Conservation (phyloP, 306 rosid genomes). For the Biancaea sappan region DNA sequence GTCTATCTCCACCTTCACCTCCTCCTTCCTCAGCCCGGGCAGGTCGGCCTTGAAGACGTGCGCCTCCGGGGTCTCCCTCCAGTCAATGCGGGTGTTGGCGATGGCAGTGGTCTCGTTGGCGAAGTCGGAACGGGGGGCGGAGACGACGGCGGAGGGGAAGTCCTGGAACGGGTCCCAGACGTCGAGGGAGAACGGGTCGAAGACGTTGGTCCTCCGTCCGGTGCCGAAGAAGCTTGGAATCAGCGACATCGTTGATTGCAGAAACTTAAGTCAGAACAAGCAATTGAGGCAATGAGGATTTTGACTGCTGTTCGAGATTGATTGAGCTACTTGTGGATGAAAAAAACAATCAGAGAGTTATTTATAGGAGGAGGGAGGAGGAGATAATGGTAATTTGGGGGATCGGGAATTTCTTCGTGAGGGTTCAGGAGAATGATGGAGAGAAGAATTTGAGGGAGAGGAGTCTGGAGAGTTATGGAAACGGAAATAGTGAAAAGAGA, state of each 20-base stretch:
- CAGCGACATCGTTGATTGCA: slow-evolving; percentile 30
- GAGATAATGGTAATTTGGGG: background rate
- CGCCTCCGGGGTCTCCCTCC: slow-evolving; percentile 49
- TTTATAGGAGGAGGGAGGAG: background rate
- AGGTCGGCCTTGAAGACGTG: slow-evolving; percentile 48
- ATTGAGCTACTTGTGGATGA: background rate
- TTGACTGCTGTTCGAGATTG: background rate
- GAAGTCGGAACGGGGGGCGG: background rate
- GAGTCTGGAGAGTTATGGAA: slow-evolving; percentile 26
- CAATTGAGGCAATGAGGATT: too few species aligned
- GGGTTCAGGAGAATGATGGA: slow-evolving; percentile 11
- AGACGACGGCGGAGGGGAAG: background rate
- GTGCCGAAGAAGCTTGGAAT: slow-evolving; percentile 50
- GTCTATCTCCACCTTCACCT: slow-evolving; percentile 47
- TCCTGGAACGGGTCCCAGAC: slow-evolving; percentile 42
- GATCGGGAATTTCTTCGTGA: background rate
- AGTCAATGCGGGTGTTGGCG: slow-evolving; percentile 41
- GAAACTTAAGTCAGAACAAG: background rate
- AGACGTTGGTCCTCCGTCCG: slow-evolving; percentile 40
- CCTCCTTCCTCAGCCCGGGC: slow-evolving; percentile 44
- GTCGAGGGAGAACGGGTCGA: slow-evolving; percentile 45
- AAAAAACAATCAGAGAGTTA: background rate
- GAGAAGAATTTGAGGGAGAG: background rate
- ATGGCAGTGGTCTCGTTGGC: slow-evolving; percentile 20
- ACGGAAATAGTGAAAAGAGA: background rate